Evolutionary conservation across 768 basidiomycete species (phyloP).

Genomic region (Lentinula guzmanii): DNA sequence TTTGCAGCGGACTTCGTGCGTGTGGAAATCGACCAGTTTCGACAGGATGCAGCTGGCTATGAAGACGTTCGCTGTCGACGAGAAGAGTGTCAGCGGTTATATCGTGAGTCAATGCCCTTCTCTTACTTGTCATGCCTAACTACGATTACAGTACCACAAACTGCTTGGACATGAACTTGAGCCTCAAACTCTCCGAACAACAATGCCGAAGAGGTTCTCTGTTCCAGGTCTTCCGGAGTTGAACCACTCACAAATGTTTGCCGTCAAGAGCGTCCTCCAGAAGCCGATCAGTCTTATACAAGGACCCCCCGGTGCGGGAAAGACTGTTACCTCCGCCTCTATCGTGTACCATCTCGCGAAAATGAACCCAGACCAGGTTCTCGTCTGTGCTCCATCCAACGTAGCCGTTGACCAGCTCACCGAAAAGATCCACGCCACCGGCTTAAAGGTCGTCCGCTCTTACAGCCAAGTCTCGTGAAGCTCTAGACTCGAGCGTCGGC

Average conservation of each 20-base stretch:
- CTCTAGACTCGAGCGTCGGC: constrained; percentile 89
- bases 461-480: constrained; percentile 97
- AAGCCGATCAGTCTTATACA: constrained; percentile 97
- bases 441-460: constrained; percentile 56
- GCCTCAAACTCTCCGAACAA: constrained; percentile 65
- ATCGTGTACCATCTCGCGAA: no score
- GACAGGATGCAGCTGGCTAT: no score
- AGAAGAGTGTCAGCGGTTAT: constrained; percentile 98
- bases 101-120: constrained; percentile 55
- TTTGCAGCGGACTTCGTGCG: no score
- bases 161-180: constrained; percentile 96
- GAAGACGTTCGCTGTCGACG: constrained; percentile 89
- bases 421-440: no score
- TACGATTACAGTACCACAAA: constrained; percentile 78
- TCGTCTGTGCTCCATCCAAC: no score
- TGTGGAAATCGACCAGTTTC: no score
- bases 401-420: no score
- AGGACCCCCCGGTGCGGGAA: constrained; percentile 97
- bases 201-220: constrained; percentile 57
- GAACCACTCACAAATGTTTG: constrained; percentile 99
- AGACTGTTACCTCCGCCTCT: constrained; percentile 23
- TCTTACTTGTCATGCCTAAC: neutral
- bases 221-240: constrained; percentile 96
- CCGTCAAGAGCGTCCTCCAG: constrained; percentile 97
- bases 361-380: no score